phyloP scores from a whole-genome alignment of 202 grass and related monocot species.

The Elaeis oleifera region DNA sequence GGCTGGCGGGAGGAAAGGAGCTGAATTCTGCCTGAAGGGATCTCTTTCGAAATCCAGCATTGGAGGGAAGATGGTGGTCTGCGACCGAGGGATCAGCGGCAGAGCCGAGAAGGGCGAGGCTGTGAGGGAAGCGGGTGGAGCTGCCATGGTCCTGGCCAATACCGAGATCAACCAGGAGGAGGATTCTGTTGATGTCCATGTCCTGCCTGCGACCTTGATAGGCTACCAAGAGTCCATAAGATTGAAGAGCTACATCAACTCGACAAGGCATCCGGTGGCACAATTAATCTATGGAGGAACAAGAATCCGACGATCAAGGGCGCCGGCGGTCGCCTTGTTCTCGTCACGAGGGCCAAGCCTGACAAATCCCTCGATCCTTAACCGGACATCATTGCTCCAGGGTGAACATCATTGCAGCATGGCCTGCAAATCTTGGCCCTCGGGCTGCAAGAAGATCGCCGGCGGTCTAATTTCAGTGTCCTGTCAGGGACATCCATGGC shows the following conservation, averaged over 20 bases:
- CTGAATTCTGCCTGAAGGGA: slow-evolving; percentile 62
- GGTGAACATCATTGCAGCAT: slow-evolving; percentile 88
- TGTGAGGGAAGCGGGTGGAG: slow-evolving; percentile 48
- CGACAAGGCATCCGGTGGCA: slow-evolving; percentile 31
- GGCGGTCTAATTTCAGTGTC: slow-evolving; percentile 62
- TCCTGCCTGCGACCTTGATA: slow-evolving; percentile 57
- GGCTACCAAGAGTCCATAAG: slow-evolving; percentile 44
- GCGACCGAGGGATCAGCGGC: slow-evolving; percentile 61
- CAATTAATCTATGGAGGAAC: slow-evolving; percentile 57
- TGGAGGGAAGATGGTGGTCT: slow-evolving; percentile 71
- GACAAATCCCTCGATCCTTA: slow-evolving; percentile 68
- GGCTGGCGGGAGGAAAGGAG: slow-evolving; percentile 34
- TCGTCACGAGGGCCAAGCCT: slow-evolving; percentile 60
- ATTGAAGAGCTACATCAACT: slow-evolving; percentile 65
- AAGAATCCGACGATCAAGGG: slow-evolving; percentile 39
- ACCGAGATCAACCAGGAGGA: slow-evolving; percentile 60
- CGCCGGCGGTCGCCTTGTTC: slow-evolving; percentile 59
- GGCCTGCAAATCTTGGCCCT: slow-evolving; percentile 51
- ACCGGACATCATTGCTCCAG: slow-evolving; percentile 68
- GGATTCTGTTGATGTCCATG: slow-evolving; percentile 70
- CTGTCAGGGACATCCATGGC: slow-evolving; percentile 92
- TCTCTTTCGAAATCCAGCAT: slow-evolving; percentile 35
- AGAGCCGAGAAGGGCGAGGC: slow-evolving; percentile 70
- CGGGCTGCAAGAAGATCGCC: slow-evolving; percentile 44
- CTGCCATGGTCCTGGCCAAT: slow-evolving; percentile 71